These are phyloP conservation scores for Aspergillus fumigatus DNA, from an alignment of 2,329 filamentous ascomycete species.

Conservation along the genomic window DNA sequence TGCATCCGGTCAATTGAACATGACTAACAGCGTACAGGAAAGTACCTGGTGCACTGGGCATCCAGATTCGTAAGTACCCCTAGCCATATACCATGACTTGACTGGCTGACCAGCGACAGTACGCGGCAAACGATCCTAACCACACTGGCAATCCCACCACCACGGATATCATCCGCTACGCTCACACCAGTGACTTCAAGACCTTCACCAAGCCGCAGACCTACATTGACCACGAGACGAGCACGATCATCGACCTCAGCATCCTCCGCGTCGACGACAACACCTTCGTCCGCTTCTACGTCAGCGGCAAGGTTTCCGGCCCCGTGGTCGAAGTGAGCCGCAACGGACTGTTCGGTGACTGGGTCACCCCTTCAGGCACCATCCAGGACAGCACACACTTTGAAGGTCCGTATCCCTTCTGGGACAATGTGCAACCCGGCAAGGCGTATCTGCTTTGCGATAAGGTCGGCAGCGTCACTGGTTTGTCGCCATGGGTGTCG, in stretches of 20 bases:
- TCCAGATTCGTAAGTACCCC: conserved; percentile 6
- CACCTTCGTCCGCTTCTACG: conserved; percentile 10
- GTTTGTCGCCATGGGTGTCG: conserved; percentile 6
- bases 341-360: conserved; percentile 10
- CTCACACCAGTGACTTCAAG: conserved; percentile 11
- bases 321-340: conserved; percentile 8
- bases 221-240: conserved; percentile 4
- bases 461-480: conserved; percentile 6
- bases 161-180: conserved; percentile 9
- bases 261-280: conserved; percentile 3
- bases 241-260: conserved; percentile 9
- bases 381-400: conserved; percentile 7
- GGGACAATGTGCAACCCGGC: conserved; percentile 6
- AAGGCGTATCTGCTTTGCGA: conserved; percentile 11
- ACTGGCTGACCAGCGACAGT: neutral
- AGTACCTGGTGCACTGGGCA: conserved; percentile 15
- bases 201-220: conserved; percentile 10
- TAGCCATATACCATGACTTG: too few relatives aligned
- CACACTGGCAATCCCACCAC: conserved; percentile 7
- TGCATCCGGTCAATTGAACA: accelerated
- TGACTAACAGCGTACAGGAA: neutral
- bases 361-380: conserved; percentile 1
- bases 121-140: conserved; percentile 3
- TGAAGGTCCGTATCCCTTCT: conserved; percentile 13
- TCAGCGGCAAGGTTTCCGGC: conserved; percentile 3